phyloP scores from a whole-genome alignment of 1,139 yeast species.

The Kodamaea fungicola region DNA sequence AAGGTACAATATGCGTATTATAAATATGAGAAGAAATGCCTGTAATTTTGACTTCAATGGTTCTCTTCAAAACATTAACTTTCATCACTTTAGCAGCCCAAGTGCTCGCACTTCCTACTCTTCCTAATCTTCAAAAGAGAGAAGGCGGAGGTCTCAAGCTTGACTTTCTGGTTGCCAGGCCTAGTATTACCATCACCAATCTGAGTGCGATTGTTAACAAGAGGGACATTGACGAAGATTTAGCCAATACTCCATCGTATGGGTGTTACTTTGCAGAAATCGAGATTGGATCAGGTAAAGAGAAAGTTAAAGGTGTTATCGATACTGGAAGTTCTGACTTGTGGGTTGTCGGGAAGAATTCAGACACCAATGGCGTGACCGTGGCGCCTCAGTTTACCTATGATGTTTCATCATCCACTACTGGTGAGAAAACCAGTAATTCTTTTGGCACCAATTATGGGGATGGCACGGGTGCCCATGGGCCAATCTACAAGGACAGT shows the following conservation, averaged over 20 bases:
- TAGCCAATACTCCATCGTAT: conserved; percentile 4
- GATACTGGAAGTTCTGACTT: conserved; percentile 22
- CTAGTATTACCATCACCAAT: too few species aligned
- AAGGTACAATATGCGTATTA: too few species aligned
- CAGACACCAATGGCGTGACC: conserved; percentile 11
- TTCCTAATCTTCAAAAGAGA: conserved; percentile 1
- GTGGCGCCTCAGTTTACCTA: conserved; percentile 36
- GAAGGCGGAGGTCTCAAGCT: conserved; percentile 3
- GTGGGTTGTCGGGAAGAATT: conserved; percentile 10
- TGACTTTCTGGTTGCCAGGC: conserved; percentile 6
- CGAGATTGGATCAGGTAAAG: conserved; percentile 12
- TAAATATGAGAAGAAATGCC: too few species aligned
- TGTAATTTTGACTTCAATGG: too few species aligned
- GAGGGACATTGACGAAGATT: background rate
- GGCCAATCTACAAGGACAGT: conserved; percentile 5
- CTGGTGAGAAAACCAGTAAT: conserved; percentile 1
- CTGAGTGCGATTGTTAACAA: too few species aligned
- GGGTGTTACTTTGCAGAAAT: conserved; percentile 7
- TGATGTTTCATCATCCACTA: conserved; percentile 10
- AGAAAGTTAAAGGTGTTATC: conserved; percentile 10
- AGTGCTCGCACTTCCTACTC: too few species aligned
- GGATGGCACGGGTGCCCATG: conserved; percentile 7
- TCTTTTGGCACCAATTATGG: conserved; percentile 8
- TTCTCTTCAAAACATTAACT: too few species aligned
- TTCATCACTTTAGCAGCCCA: too few species aligned